These are phyloP conservation scores for Bruguiera parviflora DNA, from an alignment of 345 rosid genomes.

Conservation along the genomic window DNA sequence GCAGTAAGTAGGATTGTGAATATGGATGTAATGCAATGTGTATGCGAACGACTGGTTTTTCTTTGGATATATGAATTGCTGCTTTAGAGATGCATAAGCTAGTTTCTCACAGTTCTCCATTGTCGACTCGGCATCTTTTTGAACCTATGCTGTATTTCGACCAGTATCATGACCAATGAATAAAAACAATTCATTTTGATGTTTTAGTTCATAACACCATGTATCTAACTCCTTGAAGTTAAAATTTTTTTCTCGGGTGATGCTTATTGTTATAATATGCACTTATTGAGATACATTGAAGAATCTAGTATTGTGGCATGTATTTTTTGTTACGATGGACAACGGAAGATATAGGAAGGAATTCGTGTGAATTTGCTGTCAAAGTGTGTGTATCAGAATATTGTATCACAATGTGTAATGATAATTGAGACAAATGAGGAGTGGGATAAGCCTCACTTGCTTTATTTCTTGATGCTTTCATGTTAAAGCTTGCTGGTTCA, in stretches of 20 bases:
- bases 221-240: neutral
- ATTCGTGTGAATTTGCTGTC: neutral
- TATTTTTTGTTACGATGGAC: neutral
- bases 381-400: neutral
- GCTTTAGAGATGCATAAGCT: no score
- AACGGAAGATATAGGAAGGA: neutral
- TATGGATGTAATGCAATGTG: neutral
- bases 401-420: neutral
- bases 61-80: no score
- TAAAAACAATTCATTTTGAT: neutral
- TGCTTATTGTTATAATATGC: neutral
- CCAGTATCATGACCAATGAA: neutral
- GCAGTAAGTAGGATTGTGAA: neutral
- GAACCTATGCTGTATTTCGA: neutral
- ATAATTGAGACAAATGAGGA: neutral
- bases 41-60: no score
- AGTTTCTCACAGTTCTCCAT: no score
- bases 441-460: no score
- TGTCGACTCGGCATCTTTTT: neutral
- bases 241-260: neutral
- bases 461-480: no score
- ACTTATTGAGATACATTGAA: neutral
- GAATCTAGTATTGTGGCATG: neutral
- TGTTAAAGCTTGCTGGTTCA: no score
- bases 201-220: neutral